phyloP scores from a whole-genome alignment of 768 basidiomycete species.

The Russula brevipes region DNA sequence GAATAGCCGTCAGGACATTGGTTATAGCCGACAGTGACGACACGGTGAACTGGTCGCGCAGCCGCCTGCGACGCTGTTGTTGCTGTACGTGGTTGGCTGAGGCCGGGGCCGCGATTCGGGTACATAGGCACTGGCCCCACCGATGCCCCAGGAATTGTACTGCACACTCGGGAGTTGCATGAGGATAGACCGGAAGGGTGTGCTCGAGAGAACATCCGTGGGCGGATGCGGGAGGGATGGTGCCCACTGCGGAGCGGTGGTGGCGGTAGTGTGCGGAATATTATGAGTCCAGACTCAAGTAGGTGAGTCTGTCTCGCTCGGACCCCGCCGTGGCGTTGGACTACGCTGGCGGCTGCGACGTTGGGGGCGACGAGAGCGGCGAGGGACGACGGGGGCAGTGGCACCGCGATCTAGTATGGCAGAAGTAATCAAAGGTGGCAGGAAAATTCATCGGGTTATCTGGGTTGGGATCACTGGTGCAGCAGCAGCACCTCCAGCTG shows the following conservation, averaged over 20 bases:
- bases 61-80: too few species aligned
- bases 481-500: neutral
- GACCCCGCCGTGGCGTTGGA: neutral
- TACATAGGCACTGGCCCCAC: too few species aligned
- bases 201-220: too few species aligned
- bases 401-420: neutral
- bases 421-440: neutral
- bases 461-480: conserved; percentile 6
- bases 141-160: too few species aligned
- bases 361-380: conserved; percentile 9
- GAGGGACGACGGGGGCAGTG: neutral
- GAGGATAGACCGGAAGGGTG: too few species aligned
- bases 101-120: too few species aligned
- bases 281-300: conserved; percentile 5
- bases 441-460: conserved; percentile 7
- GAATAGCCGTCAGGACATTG: conserved; percentile 3
- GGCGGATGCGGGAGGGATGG: conserved; percentile 64
- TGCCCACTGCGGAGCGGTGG: conserved; percentile 18
- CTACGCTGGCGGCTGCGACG: conserved; percentile 11
- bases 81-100: too few species aligned
- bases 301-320: conserved; percentile 5
- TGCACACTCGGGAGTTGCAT: too few species aligned
- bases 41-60: too few species aligned
- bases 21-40: conserved; percentile 1
- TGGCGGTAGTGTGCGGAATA: conserved; percentile 8